These are phyloP conservation scores for Neonectria neomacrospora DNA, from an alignment of 2,329 filamentous ascomycete genomes.

Conservation along the genomic window DNA sequence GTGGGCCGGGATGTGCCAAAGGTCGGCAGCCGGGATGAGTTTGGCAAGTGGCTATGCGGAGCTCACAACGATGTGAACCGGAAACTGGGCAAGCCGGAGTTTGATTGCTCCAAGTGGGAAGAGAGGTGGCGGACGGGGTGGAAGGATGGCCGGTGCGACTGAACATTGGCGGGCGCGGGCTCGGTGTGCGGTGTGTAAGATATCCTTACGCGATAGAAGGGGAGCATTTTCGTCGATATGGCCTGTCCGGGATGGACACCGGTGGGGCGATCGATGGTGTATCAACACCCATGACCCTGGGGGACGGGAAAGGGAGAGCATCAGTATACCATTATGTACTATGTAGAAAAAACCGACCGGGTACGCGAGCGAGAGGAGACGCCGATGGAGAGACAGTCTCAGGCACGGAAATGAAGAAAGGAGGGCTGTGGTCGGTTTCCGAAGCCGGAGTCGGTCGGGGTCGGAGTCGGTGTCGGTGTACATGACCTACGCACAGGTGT, in stretches of 20 bases:
- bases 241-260: slow-evolving; percentile 1
- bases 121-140: slow-evolving; percentile 95
- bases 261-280: slow-evolving; percentile 10
- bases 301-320: slow-evolving; percentile 8
- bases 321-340: not conserved
- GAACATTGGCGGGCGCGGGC: slow-evolving; percentile 26
- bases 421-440: slow-evolving; percentile 16
- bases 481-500: not conserved
- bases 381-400: not conserved
- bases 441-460: not conserved
- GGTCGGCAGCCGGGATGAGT: slow-evolving; percentile 71
- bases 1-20: slow-evolving; percentile 76
- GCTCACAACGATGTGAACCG: slow-evolving; percentile 89
- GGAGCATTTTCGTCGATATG: slow-evolving; percentile 5
- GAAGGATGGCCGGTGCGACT: slow-evolving; percentile 74
- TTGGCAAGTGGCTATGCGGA: slow-evolving; percentile 85
- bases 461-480: not conserved
- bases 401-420: not conserved
- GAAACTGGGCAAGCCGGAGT: slow-evolving; percentile 89
- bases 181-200: slow-evolving; percentile 30
- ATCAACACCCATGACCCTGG: slow-evolving; percentile 21
- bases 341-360: slow-evolving; percentile 8
- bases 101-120: slow-evolving; percentile 92
- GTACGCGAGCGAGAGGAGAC: slow-evolving; percentile 7
- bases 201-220: slow-evolving; percentile 3